Percentiles rank a stretch among this genome's conserved stretches.
Conservation (phyloP, 352 stramenopile genomes). For the Pseudoperonospora humuli region DNA sequence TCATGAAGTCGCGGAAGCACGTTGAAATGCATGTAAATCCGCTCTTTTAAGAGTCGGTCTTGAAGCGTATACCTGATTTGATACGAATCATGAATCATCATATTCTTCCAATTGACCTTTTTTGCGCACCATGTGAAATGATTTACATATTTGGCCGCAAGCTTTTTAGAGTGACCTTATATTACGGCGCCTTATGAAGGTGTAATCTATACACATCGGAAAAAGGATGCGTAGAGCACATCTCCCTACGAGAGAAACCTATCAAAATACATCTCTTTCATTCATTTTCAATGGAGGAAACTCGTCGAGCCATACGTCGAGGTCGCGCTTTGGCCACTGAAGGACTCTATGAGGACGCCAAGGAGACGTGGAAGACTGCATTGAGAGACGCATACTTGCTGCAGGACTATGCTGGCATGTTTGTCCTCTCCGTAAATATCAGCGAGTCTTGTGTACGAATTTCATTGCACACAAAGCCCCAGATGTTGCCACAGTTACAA, state of each 20-base stretch:
- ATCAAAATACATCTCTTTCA: not conserved
- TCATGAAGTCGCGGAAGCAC: too few relatives aligned
- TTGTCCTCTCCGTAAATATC: conserved; percentile 64
- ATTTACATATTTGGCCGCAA: too few relatives aligned
- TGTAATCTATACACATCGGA: too few relatives aligned
- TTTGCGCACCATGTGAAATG: too few relatives aligned
- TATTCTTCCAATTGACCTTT: too few relatives aligned
- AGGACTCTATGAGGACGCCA: conserved; percentile 26
- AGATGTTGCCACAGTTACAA: conserved; percentile 4
- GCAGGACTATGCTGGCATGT: conserved; percentile 48
- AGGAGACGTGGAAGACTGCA: conserved; percentile 42
- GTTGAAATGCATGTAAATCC: too few relatives aligned
- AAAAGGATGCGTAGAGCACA: too few relatives aligned
- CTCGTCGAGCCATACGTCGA: conserved; percentile 22
- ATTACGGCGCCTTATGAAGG: too few relatives aligned
- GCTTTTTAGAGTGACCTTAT: too few relatives aligned
- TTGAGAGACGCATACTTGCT: conserved; percentile 37
- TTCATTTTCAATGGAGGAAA: conserved; percentile 24
- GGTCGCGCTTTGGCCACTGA: conserved; percentile 32
- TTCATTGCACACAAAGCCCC: not conserved
- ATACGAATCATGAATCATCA: too few relatives aligned
- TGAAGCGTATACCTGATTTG: too few relatives aligned
- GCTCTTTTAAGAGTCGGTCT: too few relatives aligned
- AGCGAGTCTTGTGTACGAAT: conserved; percentile 37
- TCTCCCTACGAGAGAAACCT: conserved; percentile 18